phyloP scores from a whole-genome alignment of 83 land plant species.

The Picea engelmannii region DNA sequence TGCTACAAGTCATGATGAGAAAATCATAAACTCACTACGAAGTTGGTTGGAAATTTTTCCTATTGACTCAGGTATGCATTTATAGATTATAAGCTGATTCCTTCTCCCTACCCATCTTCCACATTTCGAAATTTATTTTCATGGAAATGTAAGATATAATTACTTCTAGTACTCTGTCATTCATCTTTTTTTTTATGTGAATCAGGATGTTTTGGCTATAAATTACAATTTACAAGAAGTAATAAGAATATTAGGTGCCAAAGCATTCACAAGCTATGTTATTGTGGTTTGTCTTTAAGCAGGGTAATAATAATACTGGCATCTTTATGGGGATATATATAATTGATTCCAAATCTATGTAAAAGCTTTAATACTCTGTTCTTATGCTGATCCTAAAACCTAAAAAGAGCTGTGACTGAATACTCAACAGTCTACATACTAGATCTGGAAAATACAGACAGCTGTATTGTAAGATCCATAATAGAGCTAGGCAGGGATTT shows the following conservation, averaged over 20 bases:
- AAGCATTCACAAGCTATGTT: not conserved
- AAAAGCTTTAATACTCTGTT: too few species aligned
- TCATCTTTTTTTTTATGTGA: not conserved
- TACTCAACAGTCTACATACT: too few species aligned
- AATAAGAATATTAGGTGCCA: not conserved
- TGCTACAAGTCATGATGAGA: conserved; percentile 23
- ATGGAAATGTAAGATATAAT: not conserved
- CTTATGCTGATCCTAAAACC: too few species aligned
- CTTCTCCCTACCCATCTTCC: conserved; percentile 11
- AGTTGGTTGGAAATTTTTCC: conserved; percentile 19
- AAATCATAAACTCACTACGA: conserved; percentile 23
- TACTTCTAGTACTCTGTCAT: not conserved
- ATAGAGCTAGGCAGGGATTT: too few species aligned
- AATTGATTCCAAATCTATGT: too few species aligned
- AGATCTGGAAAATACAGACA: too few species aligned
- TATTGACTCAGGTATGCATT: conserved; percentile 25
- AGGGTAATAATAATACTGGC: not conserved
- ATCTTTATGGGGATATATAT: not conserved
- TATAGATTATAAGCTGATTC: too few species aligned
- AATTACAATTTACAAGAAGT: not conserved
- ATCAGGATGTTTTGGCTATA: not conserved
- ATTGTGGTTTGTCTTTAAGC: not conserved
- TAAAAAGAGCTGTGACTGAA: too few species aligned
- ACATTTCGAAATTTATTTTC: not conserved
- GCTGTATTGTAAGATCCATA: too few species aligned